These are phyloP conservation scores for Rutidosis leptorrhynchoides DNA, from an alignment of 129 eudicot species.

Conservation along the genomic window DNA sequence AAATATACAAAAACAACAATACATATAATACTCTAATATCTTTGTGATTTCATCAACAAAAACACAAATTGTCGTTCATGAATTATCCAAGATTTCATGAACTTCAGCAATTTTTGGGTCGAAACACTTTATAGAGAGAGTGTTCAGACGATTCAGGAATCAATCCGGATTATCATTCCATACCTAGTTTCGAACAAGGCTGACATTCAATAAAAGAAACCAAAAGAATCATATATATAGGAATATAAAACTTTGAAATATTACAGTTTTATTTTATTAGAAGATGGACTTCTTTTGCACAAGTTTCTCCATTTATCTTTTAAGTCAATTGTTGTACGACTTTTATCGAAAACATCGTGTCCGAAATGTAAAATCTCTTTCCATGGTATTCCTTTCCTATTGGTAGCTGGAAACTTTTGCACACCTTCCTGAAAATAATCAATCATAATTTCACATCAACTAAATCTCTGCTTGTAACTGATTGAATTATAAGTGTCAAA, in stretches of 20 bases:
- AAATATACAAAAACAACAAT: too few relatives aligned
- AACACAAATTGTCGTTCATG: too few relatives aligned
- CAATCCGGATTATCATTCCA: too few relatives aligned
- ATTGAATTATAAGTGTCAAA: not conserved
- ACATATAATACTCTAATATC: too few relatives aligned
- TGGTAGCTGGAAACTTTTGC: constrained; percentile 21
- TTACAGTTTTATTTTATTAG: constrained; percentile 22
- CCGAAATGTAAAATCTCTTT: constrained; percentile 64
- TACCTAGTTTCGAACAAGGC: too few relatives aligned
- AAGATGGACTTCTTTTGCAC: constrained; percentile 42
- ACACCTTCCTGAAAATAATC: constrained; percentile 57
- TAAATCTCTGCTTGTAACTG: not conserved
- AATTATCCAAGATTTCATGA: too few relatives aligned
- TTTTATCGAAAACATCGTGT: constrained; percentile 38
- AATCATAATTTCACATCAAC: constrained; percentile 8
- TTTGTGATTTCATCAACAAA: too few relatives aligned
- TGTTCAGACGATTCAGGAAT: too few relatives aligned
- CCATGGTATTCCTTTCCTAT: constrained; percentile 58
- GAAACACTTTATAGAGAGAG: too few relatives aligned
- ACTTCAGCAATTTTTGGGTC: too few relatives aligned
- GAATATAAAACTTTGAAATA: not conserved
- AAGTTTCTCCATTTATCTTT: constrained; percentile 92
- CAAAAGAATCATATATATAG: not conserved
- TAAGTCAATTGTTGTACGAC: constrained; percentile 57
- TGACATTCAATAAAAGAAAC: not conserved